Conservation (phyloP, 2,329 filamentous ascomycete genomes). For the Lachnum nothofagi region DNA sequence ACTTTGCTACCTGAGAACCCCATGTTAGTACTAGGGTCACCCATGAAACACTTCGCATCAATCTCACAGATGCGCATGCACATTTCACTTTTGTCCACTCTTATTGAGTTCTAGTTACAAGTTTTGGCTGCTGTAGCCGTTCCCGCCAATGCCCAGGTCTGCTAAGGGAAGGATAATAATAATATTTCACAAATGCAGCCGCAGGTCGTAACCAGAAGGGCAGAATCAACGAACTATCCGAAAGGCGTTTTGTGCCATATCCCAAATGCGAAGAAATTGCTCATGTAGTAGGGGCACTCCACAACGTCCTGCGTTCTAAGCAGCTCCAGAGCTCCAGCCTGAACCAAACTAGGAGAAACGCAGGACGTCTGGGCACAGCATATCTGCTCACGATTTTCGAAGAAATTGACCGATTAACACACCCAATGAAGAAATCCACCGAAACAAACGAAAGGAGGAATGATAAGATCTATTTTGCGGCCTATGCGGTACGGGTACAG, state of each 20-base stretch:
- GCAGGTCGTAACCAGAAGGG: conserved; percentile 1
- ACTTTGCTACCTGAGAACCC: too few relatives aligned
- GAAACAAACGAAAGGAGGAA: conserved; percentile 15
- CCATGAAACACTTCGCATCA: background rate
- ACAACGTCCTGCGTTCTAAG: too few relatives aligned
- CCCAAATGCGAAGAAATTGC: conserved; percentile 5
- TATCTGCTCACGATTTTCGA: conserved; percentile 25
- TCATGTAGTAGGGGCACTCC: too few relatives aligned
- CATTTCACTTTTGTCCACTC: conserved; percentile 5
- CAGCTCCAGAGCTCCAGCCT: conserved; percentile 7
- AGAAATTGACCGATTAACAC: conserved; percentile 24
- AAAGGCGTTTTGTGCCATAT: conserved; percentile 10
- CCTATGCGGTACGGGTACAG: conserved; percentile 31
- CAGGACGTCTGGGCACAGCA: conserved; percentile 28
- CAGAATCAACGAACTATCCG: conserved; percentile 4
- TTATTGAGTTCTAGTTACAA: conserved; percentile 29
- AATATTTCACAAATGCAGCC: conserved; percentile 18
- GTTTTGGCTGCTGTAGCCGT: conserved; percentile 17
- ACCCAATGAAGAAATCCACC: conserved; percentile 18
- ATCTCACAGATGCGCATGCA: background rate
- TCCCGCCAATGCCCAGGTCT: conserved; percentile 15
- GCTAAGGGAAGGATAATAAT: conserved; percentile 18
- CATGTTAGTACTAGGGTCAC: too few relatives aligned
- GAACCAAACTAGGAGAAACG: conserved; percentile 17
- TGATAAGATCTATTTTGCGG: conserved; percentile 27